These are phyloP conservation scores for Metschnikowia lunata DNA, from an alignment of 805 yeast genomes.

Conservation along the genomic window DNA sequence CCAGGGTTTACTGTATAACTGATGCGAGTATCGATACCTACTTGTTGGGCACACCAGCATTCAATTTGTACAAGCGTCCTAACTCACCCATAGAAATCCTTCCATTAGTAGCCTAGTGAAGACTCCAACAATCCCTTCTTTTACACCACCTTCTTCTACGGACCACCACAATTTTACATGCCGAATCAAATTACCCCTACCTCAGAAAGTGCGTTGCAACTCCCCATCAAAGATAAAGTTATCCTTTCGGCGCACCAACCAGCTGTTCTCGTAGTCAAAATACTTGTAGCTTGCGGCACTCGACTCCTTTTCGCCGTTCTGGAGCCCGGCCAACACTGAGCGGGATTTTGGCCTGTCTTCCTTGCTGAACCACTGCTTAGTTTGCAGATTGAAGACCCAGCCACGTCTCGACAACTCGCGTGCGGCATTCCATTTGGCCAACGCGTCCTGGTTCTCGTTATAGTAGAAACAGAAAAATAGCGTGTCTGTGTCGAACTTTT, in stretches of 20 bases:
- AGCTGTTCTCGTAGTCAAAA: constrained; percentile 71
- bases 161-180: too few relatives aligned
- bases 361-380: constrained; percentile 77
- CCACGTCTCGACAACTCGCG: constrained; percentile 73
- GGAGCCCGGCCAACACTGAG: constrained; percentile 18
- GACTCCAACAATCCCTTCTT: too few relatives aligned
- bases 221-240: constrained; percentile 31
- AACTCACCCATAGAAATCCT: too few relatives aligned
- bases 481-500: constrained; percentile 80
- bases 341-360: constrained; percentile 48
- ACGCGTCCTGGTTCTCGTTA: constrained; percentile 38
- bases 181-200: neutral
- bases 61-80: too few relatives aligned
- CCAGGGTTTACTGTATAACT: too few relatives aligned
- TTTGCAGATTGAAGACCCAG: constrained; percentile 73
- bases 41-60: too few relatives aligned
- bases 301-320: constrained; percentile 25
- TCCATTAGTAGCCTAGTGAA: too few relatives aligned
- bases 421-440: constrained; percentile 56
- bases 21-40: too few relatives aligned
- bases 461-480: constrained; percentile 90
- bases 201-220: constrained; percentile 26
- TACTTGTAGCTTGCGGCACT: constrained; percentile 57
- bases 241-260: constrained; percentile 46
- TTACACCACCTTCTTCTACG: too few relatives aligned